Base-by-base conservation (phyloP, 148 eudicot species). In the Rhododendron williamsianum region DNA sequence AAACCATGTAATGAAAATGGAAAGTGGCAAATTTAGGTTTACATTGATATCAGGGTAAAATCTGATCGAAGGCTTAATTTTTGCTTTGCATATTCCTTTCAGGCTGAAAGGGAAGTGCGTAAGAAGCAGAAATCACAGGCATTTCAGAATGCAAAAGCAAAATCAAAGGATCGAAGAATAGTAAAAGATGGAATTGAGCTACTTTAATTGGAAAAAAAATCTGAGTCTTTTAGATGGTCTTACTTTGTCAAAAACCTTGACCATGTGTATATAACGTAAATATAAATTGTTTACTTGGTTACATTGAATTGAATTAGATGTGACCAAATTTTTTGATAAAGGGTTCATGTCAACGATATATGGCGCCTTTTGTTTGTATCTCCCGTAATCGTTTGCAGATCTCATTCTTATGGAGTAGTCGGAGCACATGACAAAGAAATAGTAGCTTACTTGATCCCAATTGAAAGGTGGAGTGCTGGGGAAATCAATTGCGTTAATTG, bases 41-140 rank as follows among this genome's bases (percentile, higher is more conserved):
- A 41, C 43, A 41, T 12, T 78, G 33, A 52, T 52, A 16, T 54
- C 60, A 0, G 6, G 60, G 27, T 63, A 7, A 8, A 63, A 9
- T 63, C 25, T 63, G 71, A 60, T 63, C 52, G 2, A 58, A 18
- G 83, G 49, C 51, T 82, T 63, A 9, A 41, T 52, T 23, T 54
- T 25, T 43, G 12, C 46, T 56, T 52, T n/a, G 33, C 6, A 21
- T 84, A 23, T 56, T 43, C 9, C 82, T 46, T 54, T 85, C 92
- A 97, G 99, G 98, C 99, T 23, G 98, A 97, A 90, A 97, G 87
- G 87, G 99, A 94, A 92, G 99, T 93, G 81, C 84, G 93, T 81
- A 97, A 94, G 94, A 97, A 97, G 72, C 98, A 97, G 93, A 97
- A 94, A 89, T 84, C 87, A 94, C 89, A 90, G 84, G 92, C 98